Base-by-base conservation (phyloP, 306 rosid species). In the Corylus avellana region DNA sequence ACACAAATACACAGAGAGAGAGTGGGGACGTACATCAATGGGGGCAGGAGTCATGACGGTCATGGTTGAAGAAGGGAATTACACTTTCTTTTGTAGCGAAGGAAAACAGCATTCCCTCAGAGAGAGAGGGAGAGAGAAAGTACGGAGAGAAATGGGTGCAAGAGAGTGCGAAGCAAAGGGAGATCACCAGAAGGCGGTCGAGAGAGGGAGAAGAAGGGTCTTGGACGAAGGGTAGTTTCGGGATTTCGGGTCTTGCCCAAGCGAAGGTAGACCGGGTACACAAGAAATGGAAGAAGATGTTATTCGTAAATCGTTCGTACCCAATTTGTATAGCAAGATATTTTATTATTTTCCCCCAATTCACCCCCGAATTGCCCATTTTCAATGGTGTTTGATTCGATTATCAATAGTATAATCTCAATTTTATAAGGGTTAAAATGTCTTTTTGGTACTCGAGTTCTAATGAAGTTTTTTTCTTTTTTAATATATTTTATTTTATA, bases 41-140 rank as follows among this genome's bases (percentile, higher is more conserved):
- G 98, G 91, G 79, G 89, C 89, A 74, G 96, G 96, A 74, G 93
- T 86, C 89, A 87, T 75, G 55, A 91, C 89, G 48, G 96, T 91
- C 91, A 87, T 89, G 91, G 84, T 59, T 47, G 81, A 75, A 85
- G 82, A 49, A 32, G 18, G 85, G 42, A 82, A 88, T 85, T 85
- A 77, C 83, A 44, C 87, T 82, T 80, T 74, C 70, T 80, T 54
- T 51, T 80, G 71, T 39, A 73, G 75, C 77, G 13, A 39, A 68
- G 27, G 78, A 61, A 81, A 80, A 83, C 76, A 84, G 87, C 68
- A 83, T 70, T 49, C 70, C n/a, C 17, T 32, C 39, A 2, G 27
- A 18, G 72, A 63, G 88, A 79, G 88, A 81, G 84, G 76, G 79
- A 82, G 49, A 78, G 55, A 13, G 72, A 55, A 66, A 16, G 22